Base-by-base conservation (phyloP, 116 monocot genomes). In the Papilionanthe hybrid region DNA sequence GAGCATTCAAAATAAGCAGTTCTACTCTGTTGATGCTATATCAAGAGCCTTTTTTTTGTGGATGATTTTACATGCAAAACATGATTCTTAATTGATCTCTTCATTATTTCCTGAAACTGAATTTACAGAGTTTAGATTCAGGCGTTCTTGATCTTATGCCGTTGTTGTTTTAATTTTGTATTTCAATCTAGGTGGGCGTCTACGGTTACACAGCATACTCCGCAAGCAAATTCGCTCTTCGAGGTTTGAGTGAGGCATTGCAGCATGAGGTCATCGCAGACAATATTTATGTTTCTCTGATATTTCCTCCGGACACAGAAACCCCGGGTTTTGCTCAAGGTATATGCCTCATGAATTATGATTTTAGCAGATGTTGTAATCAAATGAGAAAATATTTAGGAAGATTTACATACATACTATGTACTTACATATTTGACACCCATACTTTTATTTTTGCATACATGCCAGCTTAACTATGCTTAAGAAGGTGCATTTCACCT, bases 151-250 rank as follows among this genome's bases (percentile, higher is more conserved):
- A 29, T 30, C 1, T n/a, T 15, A 68, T 68, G 19, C 9, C 67
- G 29, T 9, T 68, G 29, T 28, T 30, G 67, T 30, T 30, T 0
- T 67, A 28, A 67, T 67, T 67, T 6, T 68, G 0, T 48, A 7
- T 15, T 29, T 17, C 18, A 22, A 42, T 78, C 10, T 45, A 88
- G 88, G 84, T 88, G 41, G 84, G 88, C 57, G 22, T 88, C 10
- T 88, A 85, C 75, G 85, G 88, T 29, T 85, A 82, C 77, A 82
- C 88, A 27, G 88, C 88, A 60, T 88, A 88, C 71, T 88, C 88
- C 18, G 88, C 88, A 25, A 88, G 88, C 79, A 88, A 88, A 66
- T 88, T 88, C 80, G 88, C 82, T 9, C 84, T 88, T 72, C 78
- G 88, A 9, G 88, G 88, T 23, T 82, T 88, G 55, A 82, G 72